Evolutionary conservation across 768 basidiomycete species (phyloP), one percentile per base, ranked within the genome.

Genomic region (Lactarius deliciosus): DNA sequence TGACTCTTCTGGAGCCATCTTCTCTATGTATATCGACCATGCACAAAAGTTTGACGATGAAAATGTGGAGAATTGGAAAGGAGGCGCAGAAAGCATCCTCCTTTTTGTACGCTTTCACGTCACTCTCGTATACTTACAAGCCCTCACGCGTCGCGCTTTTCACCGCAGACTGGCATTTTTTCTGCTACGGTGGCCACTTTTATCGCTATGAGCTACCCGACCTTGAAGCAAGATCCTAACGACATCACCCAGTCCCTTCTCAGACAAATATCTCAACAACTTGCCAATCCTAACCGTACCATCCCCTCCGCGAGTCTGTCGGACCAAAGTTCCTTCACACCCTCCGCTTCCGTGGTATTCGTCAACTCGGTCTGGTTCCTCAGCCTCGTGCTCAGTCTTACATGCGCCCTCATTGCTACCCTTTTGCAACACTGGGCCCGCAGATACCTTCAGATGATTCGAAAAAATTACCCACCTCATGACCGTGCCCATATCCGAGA

Each of bases 381-480:
- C 38, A 63, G 62, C 13, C 54, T 63, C 20, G 28, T 40, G 6
- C 25, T 63, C 28, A 63, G 54, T 40, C 30, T 47, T 8, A 15
- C 28, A 11, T 61, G 47, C n/a, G 60, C 60, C 0, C 47, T 61
- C 5, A 22, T n/a, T 30, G 60, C 60, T 9, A 61, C 60, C 13
- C 60, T 61, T 6, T 18, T 50, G 22, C 47, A 61, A 32, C 32
- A 61, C 53, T 61, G 47, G 60, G 20, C 47, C 30, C 62, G 62
- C 28, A 28, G 41, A 22, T 57, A 63, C n/a, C 36, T 34, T 5
- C 54, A 63, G 38, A 22, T 47, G 5, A 7, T 28, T 15, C 16
- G 32, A 38, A 11, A 22, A 20, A 32, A 28, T 7, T 22, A 53
- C 11, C 13, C 34, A 0, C 60, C 36, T 18, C n/a, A 40, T 16